Evolutionary conservation across 441 rosid species (phyloP), one percentile per base, ranked within the genome.

Genomic region (Brassica hybrid): DNA sequence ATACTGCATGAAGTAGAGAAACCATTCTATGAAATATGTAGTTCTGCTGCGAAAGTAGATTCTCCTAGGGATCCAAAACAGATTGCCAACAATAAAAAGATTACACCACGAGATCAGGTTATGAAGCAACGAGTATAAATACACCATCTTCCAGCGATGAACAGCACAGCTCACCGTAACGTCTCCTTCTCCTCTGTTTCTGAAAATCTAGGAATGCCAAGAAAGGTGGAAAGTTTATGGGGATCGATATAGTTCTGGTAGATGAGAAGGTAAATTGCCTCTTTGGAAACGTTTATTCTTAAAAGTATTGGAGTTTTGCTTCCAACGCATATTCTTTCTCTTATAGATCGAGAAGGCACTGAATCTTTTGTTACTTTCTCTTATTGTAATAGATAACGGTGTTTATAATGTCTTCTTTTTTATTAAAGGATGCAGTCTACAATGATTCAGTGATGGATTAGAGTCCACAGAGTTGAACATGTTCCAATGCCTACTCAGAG

Each of bases 31-130:
- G 71, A 72, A 73, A 61, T 59, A 64, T 38, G 68, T 83, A 77
- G 75, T 72, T 71, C 81, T 74, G 52, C 41, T 45, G 65, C 67
- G 54, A 72, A 59, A 67, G 78, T 45, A 60, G 60, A 77, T 10
- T 65, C 7, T 58, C 23, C 41, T 69, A 68, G 67, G 58, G 83
- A 74, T 16, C 73, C 45, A 71, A 81, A 84, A 74, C 75, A 77
- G 45, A 71, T 48, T 78, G 59, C 60, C 17, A n/a, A 72, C 50
- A 54, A 67, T 13, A 56, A 69, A 66, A 72, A 18, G 69, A 75
- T 19, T 65, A 41, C 52, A 71, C 41, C 65, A 67, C 32, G 63
- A 81, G 66, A 23, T 76, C 82, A 75, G 69, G 41, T 79, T 62
- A 61, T 13, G 82, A 72, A 34, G 41, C 41, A 34, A 34, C 41